A percentile compares a stretch with the other conserved stretches of the same genome.
phyloP scores from a whole-genome alignment of 139 green algal species.

The Coccomyxa sp. region DNA sequence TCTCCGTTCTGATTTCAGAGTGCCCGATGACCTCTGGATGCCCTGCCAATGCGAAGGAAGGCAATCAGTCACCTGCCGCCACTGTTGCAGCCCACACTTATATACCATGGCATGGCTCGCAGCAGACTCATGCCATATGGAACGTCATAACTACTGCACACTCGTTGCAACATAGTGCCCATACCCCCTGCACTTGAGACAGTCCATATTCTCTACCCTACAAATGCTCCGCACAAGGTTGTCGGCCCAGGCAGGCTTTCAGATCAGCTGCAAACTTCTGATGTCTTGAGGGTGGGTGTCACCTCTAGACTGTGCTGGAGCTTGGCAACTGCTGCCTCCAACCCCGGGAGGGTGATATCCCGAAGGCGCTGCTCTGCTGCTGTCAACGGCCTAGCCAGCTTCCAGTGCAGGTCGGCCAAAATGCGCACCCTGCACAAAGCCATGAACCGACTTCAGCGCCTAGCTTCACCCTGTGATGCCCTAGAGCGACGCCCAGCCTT shows the following conservation, averaged over 20 bases:
- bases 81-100: neutral
- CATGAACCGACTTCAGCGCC: too few relatives aligned
- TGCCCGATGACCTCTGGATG: neutral
- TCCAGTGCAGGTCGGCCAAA: constrained; percentile 60
- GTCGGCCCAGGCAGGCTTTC: too few relatives aligned
- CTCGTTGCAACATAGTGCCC: neutral
- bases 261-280: neutral
- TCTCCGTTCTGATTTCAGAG: neutral
- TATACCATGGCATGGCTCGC: neutral
- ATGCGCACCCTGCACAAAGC: constrained; percentile 27
- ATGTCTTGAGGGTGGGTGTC: neutral
- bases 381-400: constrained; percentile 43
- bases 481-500: neutral
- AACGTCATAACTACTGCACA: neutral
- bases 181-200: too few relatives aligned
- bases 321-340: constrained; percentile 14
- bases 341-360: constrained; percentile 21
- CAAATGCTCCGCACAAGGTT: too few relatives aligned
- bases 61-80: neutral
- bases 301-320: constrained; percentile 9
- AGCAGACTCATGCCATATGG: neutral
- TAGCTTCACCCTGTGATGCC: neutral
- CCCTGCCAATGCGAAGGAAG: neutral
- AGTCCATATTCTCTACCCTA: too few relatives aligned
- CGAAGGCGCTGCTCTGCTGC: constrained; percentile 36